A percentile compares a stretch with the other conserved stretches of the same genome.
These are phyloP conservation scores for Leccinum subgranulosum DNA, from an alignment of 768 basidiomycete species.

Conservation along the genomic window DNA sequence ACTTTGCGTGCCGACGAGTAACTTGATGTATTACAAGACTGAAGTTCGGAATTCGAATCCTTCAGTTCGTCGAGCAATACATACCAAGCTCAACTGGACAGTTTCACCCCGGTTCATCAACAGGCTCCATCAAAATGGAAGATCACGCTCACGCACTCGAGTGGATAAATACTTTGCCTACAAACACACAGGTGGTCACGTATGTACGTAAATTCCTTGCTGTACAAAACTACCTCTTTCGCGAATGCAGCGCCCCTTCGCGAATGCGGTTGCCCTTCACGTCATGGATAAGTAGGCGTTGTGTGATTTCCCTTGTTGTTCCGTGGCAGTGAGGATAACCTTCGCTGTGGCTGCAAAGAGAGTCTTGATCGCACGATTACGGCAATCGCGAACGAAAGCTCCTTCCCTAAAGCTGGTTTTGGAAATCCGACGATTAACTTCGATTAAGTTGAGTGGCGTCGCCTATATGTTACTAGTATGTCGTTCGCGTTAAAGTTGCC, in stretches of 20 bases:
- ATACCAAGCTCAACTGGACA: conserved; percentile 7
- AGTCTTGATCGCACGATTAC: neutral
- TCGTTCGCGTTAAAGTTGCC: neutral
- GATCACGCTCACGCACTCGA: neutral
- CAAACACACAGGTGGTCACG: conserved; percentile 4
- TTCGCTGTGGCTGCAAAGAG: neutral
- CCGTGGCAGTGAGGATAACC: conserved; percentile 11
- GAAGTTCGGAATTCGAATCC: neutral
- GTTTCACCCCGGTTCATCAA: conserved; percentile 3
- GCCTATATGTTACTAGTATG: neutral
- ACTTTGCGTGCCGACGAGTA: neutral
- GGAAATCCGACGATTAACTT: neutral
- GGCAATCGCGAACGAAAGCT: neutral
- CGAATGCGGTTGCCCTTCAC: conserved; percentile 9
- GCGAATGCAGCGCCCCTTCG: neutral
- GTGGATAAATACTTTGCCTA: neutral
- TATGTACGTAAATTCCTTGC: conserved; percentile 10
- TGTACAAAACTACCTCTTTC: neutral
- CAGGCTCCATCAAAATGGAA: conserved; percentile 17
- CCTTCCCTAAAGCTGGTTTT: neutral
- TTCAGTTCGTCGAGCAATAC: neutral
- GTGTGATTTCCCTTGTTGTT: conserved; percentile 13
- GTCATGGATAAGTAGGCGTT: conserved; percentile 26
- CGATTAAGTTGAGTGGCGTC: neutral
- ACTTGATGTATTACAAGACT: neutral